A percentile compares a stretch with the other conserved stretches of the same genome.
Conservation (phyloP, 1,284 basidiomycete species). For the Ustilago sp. region DNA sequence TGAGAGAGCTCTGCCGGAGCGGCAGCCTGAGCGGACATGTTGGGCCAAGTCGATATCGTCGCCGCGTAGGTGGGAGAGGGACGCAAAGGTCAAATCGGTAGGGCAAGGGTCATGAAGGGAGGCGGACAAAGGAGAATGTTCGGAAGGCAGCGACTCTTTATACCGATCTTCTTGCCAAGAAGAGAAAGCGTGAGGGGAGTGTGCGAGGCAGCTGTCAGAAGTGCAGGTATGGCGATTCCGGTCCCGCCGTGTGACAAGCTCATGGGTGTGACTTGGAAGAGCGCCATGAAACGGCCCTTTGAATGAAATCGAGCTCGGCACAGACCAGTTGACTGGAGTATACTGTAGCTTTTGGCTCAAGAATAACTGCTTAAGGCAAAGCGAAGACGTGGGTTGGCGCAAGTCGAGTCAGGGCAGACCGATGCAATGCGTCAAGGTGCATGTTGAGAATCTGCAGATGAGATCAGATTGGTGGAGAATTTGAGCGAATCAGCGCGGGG, state of each 20-base stretch:
- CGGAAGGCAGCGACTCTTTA: neutral
- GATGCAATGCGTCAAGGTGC: slow-evolving; percentile 4
- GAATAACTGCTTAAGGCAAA: neutral
- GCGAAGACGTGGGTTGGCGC: slow-evolving; percentile 25
- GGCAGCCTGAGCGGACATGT: slow-evolving; percentile 27
- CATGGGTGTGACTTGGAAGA: neutral
- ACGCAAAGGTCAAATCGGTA: neutral
- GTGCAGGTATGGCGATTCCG: slow-evolving; percentile 4
- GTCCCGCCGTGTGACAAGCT: neutral
- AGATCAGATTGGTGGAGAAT: slow-evolving; percentile 5
- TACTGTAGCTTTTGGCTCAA: neutral
- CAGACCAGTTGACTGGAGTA: neutral
- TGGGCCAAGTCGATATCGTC: neutral
- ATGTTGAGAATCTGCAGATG: neutral
- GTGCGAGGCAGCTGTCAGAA: slow-evolving; percentile 12
- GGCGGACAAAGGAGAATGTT: neutral
- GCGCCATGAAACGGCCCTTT: neutral
- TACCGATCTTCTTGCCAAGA: slow-evolving; percentile 5
- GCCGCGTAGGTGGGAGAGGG: neutral
- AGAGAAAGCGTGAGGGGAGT: neutral
- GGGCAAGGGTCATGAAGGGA: neutral
- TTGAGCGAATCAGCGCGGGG: slow-evolving; percentile 7
- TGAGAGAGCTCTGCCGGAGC: slow-evolving; percentile 20
- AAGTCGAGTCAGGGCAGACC: slow-evolving; percentile 30
- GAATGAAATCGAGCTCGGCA: neutral